Percentiles rank a stretch among this genome's conserved stretches.
Evolutionary conservation across 345 rosid species (phyloP).

Genomic region (Reutealis trisperma): DNA sequence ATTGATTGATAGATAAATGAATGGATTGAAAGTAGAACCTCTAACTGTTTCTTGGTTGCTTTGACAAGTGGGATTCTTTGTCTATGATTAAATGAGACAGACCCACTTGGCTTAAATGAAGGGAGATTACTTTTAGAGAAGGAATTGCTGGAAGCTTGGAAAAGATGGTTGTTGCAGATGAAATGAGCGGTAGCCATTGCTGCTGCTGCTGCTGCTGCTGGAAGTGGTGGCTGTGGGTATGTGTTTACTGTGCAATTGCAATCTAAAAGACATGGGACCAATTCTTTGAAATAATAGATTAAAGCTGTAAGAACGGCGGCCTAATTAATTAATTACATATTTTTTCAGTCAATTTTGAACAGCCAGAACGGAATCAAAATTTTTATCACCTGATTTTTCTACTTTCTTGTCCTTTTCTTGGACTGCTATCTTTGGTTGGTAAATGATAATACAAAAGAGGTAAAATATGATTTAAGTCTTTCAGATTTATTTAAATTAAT

Average conservation of each 20-base stretch:
- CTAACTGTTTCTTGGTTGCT: conserved; percentile 57
- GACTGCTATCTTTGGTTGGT: not conserved
- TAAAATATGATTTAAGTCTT: too few relatives aligned
- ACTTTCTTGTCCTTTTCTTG: not conserved
- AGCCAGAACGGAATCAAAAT: not conserved
- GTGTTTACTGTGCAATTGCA: not conserved
- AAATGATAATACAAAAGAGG: too few relatives aligned
- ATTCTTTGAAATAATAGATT: not conserved
- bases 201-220: not conserved
- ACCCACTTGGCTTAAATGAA: conserved; percentile 25
- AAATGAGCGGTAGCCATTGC: conserved; percentile 55
- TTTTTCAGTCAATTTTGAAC: conserved; percentile 18
- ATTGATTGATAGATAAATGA: not conserved
- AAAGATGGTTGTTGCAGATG: conserved; percentile 41
- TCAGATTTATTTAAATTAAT: too few relatives aligned
- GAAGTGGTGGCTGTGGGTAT: not conserved
- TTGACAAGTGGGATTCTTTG: conserved; percentile 37
- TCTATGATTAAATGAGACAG: conserved; percentile 29
- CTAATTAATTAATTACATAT: not conserved
- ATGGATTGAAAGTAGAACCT: conserved; percentile 37
- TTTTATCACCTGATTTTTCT: not conserved
- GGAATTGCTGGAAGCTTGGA: conserved; percentile 30
- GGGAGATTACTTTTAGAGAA: conserved; percentile 31
- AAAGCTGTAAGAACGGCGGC: not conserved
- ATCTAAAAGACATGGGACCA: not conserved